Base-by-base conservation (phyloP, 148 eudicot species). In the Vaccinium macrocarpon region DNA sequence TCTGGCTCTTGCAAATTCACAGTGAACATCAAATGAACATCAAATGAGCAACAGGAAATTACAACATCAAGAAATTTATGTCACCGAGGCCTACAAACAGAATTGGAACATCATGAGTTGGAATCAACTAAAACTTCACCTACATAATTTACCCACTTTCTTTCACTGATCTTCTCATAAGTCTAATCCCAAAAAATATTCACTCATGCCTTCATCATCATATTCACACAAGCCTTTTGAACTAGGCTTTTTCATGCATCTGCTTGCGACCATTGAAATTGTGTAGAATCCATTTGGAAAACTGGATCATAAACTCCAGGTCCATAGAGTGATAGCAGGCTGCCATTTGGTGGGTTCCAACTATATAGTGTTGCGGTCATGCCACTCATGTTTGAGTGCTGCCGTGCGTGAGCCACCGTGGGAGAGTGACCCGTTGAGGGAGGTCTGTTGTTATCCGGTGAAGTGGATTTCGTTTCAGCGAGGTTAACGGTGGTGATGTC, bases 401-500 rank as follows among this genome's bases (percentile, higher is more conserved):
- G 84, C 16, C 57, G 83, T 4, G 79, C 79, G 78, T 86, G 87
- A 35, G 51, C 51, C 46, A 71, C 49, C 14, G 23, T 77, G 83
- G 86, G 61, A 48, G 61, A 74, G 48, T 55, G 82, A 32, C 74
- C 85, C 2, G 86, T 78, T 35, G 84, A 75, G 10, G 75, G 72
- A 53, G 86, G 53, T 46, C 59, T 57, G 5, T 81, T 48, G 12
- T 84, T 73, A 0, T 91, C 91, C 10, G 80, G 87, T 8, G 89
- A 85, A 18, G 85, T 53, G 25, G 88, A 87, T 77, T 87, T 89
- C 8, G 86, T 18, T n/a, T 89, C 90, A 0, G 82, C 49, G 35
- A 90, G 38, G 86, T 88, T 87, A 21, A 89, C 87, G 0, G 91
- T 89, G 16, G 94, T 91, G 82, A 91, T 91, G 75, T 91, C 94